Base-by-base conservation (phyloP, 345 rosid species). In the Pseudoturritis turrita region DNA sequence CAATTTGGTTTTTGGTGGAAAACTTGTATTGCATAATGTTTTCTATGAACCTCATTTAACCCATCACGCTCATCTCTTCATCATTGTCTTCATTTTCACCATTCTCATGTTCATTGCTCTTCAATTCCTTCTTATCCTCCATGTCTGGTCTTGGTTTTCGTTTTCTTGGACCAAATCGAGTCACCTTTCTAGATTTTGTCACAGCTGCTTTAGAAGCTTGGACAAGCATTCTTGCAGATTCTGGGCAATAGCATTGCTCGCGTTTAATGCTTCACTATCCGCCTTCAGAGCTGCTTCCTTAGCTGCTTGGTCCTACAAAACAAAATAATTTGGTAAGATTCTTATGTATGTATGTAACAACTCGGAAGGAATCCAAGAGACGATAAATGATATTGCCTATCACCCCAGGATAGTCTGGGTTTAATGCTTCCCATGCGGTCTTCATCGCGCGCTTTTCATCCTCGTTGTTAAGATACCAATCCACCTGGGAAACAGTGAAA, bases 291-390 rank as follows among this genome's bases (percentile, higher is more conserved):
- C 88, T 50, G 88, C 92, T 82, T 88, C 96, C 80, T 95, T 95
- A 39, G 85, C 96, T 58, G 89, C 97, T 84, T 95, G 97, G 80
- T 95, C 99, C 97, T 91, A 82, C 28, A 74, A 59, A 70, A 7
- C 54, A 39, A 57, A 17, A 56, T 5, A 49, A 4, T 21, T 28
- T 25, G n/a, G 1, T 33, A 66, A 50, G 46, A 58, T 29, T 45
- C 26, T 39, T 46, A 46, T 35, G 45, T 10, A 41, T 23, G 36
- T n/a, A 25, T 6, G 22, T n/a, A n/a, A n/a, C n/a, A n/a, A n/a
- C n/a, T n/a, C n/a, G n/a, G n/a, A n/a, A n/a, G n/a, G n/a, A n/a
- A n/a, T n/a, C n/a, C 40, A 65, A 8, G 62, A 39, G 31, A 67
- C 22, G 50, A 60, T 41, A 40, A 49, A 59, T 45, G 21, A 37